A percentile compares a stretch with the other conserved stretches of the same genome.
phyloP scores from a whole-genome alignment of 1,284 basidiomycete species.

The Wolfiporia cocos region DNA sequence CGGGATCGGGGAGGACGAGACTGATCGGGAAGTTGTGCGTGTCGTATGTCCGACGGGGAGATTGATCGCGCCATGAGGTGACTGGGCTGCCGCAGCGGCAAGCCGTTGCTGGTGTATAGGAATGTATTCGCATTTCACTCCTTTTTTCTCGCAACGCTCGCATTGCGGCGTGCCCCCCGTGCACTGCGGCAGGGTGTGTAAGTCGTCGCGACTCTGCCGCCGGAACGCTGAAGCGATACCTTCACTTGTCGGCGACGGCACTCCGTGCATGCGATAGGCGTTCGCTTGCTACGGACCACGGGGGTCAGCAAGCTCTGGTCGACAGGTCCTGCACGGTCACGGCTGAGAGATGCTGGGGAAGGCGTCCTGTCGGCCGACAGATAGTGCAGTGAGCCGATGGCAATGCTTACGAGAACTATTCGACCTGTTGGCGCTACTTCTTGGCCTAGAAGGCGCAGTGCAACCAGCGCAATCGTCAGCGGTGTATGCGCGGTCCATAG shows the following conservation, averaged over 20 bases:
- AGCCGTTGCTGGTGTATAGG: constrained; percentile 25
- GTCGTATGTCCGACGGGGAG: not conserved
- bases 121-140: constrained; percentile 28
- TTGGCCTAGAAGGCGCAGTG: constrained; percentile 1
- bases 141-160: constrained; percentile 28
- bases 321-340: constrained; percentile 5
- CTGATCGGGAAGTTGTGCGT: constrained; percentile 5
- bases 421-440: not conserved
- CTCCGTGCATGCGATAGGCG: constrained; percentile 43
- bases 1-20: constrained; percentile 8
- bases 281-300: constrained; percentile 32
- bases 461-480: constrained; percentile 2
- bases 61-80: constrained; percentile 4
- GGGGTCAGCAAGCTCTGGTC: constrained; percentile 20
- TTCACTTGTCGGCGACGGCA: constrained; percentile 51
- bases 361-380: not conserved
- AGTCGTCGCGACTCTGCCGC: not conserved
- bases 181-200: constrained; percentile 14
- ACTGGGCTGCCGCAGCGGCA: constrained; percentile 14
- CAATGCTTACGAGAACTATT: constrained; percentile 5
- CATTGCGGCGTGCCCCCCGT: constrained; percentile 25
- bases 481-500: not conserved
- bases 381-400: not conserved
- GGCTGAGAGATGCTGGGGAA: not conserved
- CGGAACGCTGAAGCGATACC: constrained; percentile 28